A percentile compares a stretch with the other conserved stretches of the same genome.
phyloP scores from a whole-genome alignment of 331 rosid genomes.

The Malus hybrid region DNA sequence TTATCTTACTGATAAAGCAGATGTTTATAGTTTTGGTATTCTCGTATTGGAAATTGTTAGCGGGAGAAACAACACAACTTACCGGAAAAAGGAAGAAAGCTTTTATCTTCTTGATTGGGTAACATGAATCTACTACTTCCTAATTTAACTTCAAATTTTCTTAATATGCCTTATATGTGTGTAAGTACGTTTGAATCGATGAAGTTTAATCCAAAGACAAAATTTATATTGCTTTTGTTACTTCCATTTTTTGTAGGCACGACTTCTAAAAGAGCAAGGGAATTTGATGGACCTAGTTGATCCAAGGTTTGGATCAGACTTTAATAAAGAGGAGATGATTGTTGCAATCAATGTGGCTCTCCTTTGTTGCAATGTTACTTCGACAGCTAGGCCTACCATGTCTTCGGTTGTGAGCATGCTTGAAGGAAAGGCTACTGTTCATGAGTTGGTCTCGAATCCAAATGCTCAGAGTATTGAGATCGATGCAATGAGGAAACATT shows the following conservation, averaged over 20 bases:
- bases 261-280: slow-evolving; percentile 32
- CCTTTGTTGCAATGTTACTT: slow-evolving; percentile 39
- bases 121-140: not conserved
- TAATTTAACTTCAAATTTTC: not conserved
- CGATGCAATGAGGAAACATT: slow-evolving; percentile 13
- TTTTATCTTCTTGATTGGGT: no score
- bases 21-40: no score
- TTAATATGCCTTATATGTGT: no score
- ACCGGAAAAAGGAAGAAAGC: no score
- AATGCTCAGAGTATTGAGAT: slow-evolving; percentile 20
- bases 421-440: slow-evolving; percentile 6
- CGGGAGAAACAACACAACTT: no score
- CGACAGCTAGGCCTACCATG: slow-evolving; percentile 56
- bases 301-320: slow-evolving; percentile 38
- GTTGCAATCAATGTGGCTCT: slow-evolving; percentile 47
- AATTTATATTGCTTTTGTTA: not conserved
- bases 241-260: slow-evolving; percentile 31
- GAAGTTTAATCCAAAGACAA: no score
- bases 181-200: no score
- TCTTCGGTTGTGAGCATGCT: slow-evolving; percentile 55
- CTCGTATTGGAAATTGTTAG: no score
- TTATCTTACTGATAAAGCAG: no score
- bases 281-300: slow-evolving; percentile 57
- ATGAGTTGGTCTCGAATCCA: slow-evolving; percentile 20
- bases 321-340: slow-evolving; percentile 28